Evolutionary conservation across 768 basidiomycete genomes (phyloP).

Genomic region (Kwoniella heveanensis): DNA sequence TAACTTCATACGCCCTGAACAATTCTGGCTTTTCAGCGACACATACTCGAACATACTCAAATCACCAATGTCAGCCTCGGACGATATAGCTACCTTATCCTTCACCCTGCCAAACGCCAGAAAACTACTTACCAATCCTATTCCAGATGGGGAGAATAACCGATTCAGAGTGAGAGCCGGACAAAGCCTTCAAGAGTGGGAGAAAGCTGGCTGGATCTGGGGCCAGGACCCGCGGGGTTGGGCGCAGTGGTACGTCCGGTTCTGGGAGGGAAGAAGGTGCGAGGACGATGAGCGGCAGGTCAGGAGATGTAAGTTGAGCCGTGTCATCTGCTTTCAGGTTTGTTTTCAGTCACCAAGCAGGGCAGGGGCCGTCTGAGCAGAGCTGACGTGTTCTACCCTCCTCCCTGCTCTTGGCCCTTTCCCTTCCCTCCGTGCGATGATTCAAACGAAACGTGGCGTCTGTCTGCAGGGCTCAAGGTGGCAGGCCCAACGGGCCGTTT

Average conservation of each 20-base stretch:
- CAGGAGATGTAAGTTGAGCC: constrained; percentile 52
- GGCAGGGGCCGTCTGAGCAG: no score
- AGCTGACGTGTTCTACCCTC: no score
- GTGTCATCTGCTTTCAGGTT: no score
- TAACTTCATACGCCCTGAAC: neutral
- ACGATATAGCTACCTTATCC: constrained; percentile 32
- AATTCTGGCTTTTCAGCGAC: no score
- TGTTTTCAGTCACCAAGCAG: no score
- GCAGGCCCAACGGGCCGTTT: constrained; percentile 53
- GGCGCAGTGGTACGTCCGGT: constrained; percentile 55
- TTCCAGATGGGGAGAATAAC: constrained; percentile 41
- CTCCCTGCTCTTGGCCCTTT: no score
- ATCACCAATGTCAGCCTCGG: constrained; percentile 25
- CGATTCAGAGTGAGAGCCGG: constrained; percentile 48
- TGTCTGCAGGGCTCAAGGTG: constrained; percentile 48
- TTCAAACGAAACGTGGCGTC: neutral
- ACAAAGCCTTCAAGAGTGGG: constrained; percentile 53
- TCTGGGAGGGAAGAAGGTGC: constrained; percentile 50
- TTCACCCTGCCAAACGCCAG: constrained; percentile 25
- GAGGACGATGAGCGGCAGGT: constrained; percentile 55
- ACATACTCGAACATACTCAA: constrained; percentile 46
- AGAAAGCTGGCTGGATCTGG: constrained; percentile 56
- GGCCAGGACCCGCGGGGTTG: constrained; percentile 54
- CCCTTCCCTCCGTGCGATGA: no score
- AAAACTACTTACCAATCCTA: constrained; percentile 32